Conservation (phyloP, 2,329 filamentous ascomycete genomes). For the Ophiostoma sp. region DNA sequence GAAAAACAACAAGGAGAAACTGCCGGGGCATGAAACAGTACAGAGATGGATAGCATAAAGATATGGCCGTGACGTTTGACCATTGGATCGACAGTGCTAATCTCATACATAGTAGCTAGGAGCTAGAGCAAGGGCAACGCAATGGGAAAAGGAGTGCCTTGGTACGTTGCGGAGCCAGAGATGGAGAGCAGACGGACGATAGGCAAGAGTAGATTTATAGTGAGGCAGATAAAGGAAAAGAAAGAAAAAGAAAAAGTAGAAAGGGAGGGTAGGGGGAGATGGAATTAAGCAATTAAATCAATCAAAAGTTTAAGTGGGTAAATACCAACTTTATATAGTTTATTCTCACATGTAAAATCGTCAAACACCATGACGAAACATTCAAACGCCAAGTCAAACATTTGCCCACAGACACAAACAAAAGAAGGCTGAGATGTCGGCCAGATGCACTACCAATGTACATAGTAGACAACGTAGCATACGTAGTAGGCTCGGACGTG, state of each 20-base stretch:
- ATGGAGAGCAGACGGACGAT: not conserved
- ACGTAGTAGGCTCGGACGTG: not conserved
- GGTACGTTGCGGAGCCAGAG: not conserved
- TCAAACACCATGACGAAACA: not conserved
- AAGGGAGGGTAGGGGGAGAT: not conserved
- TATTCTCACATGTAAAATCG: not conserved
- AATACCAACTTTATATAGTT: not conserved
- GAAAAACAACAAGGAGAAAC: not conserved
- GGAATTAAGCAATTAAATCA: not conserved
- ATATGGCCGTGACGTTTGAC: not conserved
- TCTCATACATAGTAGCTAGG: not conserved
- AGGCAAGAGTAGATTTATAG: not conserved
- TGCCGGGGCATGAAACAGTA: conserved; percentile 3
- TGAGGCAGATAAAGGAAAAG: not conserved
- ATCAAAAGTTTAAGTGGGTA: not conserved
- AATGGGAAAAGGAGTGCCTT: conserved; percentile 14
- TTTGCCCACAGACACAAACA: not conserved
- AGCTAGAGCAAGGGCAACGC: conserved; percentile 1
- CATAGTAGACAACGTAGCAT: conserved; percentile 1
- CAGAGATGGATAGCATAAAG: not conserved
- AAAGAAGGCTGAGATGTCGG: not conserved
- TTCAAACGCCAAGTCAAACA: not conserved
- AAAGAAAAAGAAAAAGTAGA: not conserved
- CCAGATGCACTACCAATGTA: not conserved
- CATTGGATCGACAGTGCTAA: not conserved